Evolutionary conservation across 345 rosid genomes (phyloP), one percentile per base, ranked within the genome.

Genomic region (Lepidium sativum): DNA sequence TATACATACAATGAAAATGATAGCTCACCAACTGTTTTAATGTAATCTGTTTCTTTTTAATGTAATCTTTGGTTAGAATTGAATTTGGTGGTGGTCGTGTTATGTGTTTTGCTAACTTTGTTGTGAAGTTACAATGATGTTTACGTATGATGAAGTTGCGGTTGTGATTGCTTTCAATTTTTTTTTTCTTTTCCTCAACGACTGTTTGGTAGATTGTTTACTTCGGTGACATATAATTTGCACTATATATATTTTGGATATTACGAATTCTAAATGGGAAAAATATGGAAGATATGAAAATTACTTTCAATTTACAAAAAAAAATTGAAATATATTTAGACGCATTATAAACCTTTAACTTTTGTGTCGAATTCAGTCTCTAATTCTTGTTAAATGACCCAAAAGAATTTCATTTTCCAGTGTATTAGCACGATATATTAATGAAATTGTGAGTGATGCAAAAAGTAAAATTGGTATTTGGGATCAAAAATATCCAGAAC

Each of bases 51-150:
- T 20, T 11, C 12, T 61, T 12, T 20, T 50, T 49, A 38, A 27
- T 54, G 65, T 56, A 56, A 32, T 8, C 44, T 49, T 49, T 64
- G 70, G 70, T 71, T 71, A 2, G 70, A 71, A 64, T 71, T 32
- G 0, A 49, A 50, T 71, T 71, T 49, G 76, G 60, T 72, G 38
- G 49, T 50, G 42, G 76, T 65, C 76, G 71, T 72, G 41, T 55
- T 39, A 31, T 71, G 54, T 49, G 38, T 56, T 71, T 44, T 10
- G 18, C 43, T 73, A n/a, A 53, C 77, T 66, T 73, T 29, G 23
- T 44, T 73, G 68, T 66, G 72, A 73, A 73, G 77, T 60, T 67
- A 60, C 72, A 73, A 73, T 73, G 77, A 73, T 67, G 72, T 73
- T 60, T 60, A 73, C 77, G 63, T 73, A 63, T 33, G 15, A 11